A percentile compares a stretch with the other conserved stretches of the same genome.
Evolutionary conservation across 768 basidiomycete species (phyloP).

Genomic region (Guyanaporus albipodus): DNA sequence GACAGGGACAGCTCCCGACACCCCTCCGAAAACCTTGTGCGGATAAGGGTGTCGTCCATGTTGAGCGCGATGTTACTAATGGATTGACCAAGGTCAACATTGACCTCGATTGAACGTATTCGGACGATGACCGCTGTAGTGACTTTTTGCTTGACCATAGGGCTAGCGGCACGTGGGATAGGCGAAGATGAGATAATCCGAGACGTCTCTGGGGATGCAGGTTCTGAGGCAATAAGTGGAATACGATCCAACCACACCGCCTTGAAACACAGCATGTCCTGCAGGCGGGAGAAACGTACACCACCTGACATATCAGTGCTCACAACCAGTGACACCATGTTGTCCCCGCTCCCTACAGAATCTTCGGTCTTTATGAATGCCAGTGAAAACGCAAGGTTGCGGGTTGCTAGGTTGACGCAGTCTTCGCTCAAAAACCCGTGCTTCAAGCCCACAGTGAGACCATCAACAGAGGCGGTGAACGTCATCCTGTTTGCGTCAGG

Average conservation of each 20-base stretch:
- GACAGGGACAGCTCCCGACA: constrained; percentile 63
- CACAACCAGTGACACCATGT: constrained; percentile 68
- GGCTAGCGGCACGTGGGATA: constrained; percentile 9
- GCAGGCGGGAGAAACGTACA: constrained; percentile 79
- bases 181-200: constrained; percentile 15
- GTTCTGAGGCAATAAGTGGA: constrained; percentile 58
- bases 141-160: constrained; percentile 40
- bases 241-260: constrained; percentile 92
- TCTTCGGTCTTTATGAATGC: constrained; percentile 55
- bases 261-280: constrained; percentile 92
- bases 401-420: constrained; percentile 73
- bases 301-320: constrained; percentile 82
- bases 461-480: constrained; percentile 77
- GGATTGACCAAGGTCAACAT: constrained; percentile 81
- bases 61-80: constrained; percentile 70
- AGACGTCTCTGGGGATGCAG: constrained; percentile 19
- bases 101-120: constrained; percentile 66
- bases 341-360: constrained; percentile 34
- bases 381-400: constrained; percentile 77
- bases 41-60: constrained; percentile 58
- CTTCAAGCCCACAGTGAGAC: constrained; percentile 74
- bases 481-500: constrained; percentile 69
- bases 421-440: constrained; percentile 85
- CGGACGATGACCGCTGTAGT: constrained; percentile 64
- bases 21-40: constrained; percentile 60